phyloP scores from a whole-genome alignment of 768 basidiomycete genomes.

The Lactarius pseudohatsudake region DNA sequence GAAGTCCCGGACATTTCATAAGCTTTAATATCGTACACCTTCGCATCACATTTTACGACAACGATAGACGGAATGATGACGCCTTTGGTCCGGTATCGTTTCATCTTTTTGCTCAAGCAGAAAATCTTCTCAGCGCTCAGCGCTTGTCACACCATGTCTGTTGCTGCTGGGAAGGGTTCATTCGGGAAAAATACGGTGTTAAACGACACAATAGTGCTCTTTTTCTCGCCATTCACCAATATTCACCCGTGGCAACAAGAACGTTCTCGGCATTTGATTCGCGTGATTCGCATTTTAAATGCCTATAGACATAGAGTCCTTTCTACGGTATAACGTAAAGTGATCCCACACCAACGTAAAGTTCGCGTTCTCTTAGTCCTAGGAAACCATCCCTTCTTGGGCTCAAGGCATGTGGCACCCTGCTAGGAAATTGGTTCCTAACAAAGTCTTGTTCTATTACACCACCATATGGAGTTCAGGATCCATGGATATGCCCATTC shows the following conservation, averaged over 20 bases:
- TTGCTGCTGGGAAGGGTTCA: background rate
- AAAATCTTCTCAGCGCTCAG: background rate
- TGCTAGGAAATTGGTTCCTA: background rate
- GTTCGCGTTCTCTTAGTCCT: background rate
- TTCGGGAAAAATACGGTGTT: slow-evolving; percentile 4
- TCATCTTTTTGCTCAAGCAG: background rate
- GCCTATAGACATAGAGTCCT: background rate
- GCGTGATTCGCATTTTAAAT: background rate
- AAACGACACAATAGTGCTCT: background rate
- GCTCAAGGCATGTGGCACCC: background rate
- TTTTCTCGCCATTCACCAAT: background rate
- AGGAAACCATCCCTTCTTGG: background rate
- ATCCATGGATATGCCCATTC: background rate
- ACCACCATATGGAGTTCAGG: background rate
- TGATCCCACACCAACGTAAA: background rate
- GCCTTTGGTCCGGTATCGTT: background rate
- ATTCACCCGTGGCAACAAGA: background rate
- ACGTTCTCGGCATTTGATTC: background rate
- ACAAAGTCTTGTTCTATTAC: background rate
- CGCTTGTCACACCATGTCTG: background rate
- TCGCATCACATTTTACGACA: slow-evolving; percentile 1
- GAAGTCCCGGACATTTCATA: background rate
- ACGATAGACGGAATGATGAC: background rate
- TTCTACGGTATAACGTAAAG: background rate
- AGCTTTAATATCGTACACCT: background rate